Percentiles rank a stretch among this genome's conserved stretches.
Conservation (phyloP, 148 eudicot species). For the Chenopodium formosanum region DNA sequence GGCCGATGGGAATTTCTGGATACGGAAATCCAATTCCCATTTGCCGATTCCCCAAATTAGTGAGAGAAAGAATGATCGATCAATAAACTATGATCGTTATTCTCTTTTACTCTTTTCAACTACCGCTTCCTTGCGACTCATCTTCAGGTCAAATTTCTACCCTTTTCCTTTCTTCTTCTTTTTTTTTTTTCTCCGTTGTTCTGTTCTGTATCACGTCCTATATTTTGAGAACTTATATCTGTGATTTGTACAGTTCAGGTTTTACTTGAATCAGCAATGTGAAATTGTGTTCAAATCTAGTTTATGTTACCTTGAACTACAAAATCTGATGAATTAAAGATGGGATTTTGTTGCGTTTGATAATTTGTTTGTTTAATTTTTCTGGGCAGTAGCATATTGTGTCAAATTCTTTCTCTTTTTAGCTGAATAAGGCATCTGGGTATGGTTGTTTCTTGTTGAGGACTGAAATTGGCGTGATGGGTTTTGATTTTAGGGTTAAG, state of each 20-base stretch:
- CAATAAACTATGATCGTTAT: neutral
- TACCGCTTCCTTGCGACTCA: constrained; percentile 8
- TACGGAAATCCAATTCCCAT: neutral
- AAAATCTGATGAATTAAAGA: neutral
- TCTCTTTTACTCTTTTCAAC: neutral
- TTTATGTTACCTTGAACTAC: neutral
- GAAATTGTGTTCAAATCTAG: neutral
- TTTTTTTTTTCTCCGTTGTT: neutral
- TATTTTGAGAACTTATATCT: neutral
- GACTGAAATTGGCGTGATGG: neutral
- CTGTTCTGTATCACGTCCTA: neutral
- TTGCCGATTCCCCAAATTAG: neutral
- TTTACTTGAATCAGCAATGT: neutral
- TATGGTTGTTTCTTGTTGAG: neutral
- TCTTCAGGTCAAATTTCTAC: constrained; percentile 4
- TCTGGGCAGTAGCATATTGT: neutral
- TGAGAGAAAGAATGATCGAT: neutral
- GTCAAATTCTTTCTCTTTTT: neutral
- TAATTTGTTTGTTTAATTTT: neutral
- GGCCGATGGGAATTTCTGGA: neutral
- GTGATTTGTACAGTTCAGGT: neutral
- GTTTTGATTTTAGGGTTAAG: neutral
- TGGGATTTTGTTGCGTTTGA: neutral
- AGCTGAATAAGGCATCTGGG: neutral
- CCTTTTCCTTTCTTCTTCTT: neutral